phyloP scores from a whole-genome alignment of 2,329 filamentous ascomycete species.

The Calonectria pseudoreteaudii region DNA sequence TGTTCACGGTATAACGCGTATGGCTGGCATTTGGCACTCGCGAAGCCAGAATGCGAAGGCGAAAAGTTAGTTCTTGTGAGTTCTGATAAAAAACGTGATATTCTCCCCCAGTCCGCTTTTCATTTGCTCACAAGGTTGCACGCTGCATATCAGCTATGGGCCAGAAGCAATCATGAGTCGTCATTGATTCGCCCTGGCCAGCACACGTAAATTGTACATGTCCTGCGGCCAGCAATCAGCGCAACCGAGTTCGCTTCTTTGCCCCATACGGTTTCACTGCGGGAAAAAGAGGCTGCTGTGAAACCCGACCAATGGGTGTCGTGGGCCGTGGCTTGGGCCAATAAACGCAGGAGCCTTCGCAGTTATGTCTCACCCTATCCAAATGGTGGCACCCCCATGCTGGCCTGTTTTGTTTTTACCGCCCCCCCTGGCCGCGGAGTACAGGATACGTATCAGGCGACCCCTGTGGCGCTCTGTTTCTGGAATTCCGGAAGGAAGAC shows the following conservation, averaged over 20 bases:
- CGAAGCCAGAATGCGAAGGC: not conserved
- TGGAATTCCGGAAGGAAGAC: slow-evolving; percentile 38
- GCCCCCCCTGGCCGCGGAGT: slow-evolving; percentile 21
- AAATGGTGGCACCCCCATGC: not conserved
- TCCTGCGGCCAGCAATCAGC: not conserved
- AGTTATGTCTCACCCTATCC: slow-evolving; percentile 9
- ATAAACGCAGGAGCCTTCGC: not conserved
- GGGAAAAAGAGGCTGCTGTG: slow-evolving; percentile 5
- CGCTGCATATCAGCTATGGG: not conserved
- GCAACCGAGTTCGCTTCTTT: slow-evolving; percentile 6
- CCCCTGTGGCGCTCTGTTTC: slow-evolving; percentile 36
- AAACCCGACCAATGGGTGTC: slow-evolving; percentile 1
- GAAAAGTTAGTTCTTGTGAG: not conserved
- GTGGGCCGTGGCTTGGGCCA: not conserved
- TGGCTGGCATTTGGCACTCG: slow-evolving; percentile 23
- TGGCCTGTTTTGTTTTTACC: slow-evolving; percentile 19
- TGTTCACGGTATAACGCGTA: slow-evolving; percentile 9
- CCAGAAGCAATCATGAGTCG: not conserved
- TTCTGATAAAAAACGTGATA: not conserved
- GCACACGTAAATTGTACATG: not conserved
- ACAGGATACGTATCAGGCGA: slow-evolving; percentile 22
- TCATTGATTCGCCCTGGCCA: not conserved
- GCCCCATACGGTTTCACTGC: slow-evolving; percentile 16
- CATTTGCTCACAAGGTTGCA: not conserved
- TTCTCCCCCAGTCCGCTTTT: not conserved